Evolutionary conservation across 345 rosid species (phyloP).

Genomic region (Carallia pectinifolia): DNA sequence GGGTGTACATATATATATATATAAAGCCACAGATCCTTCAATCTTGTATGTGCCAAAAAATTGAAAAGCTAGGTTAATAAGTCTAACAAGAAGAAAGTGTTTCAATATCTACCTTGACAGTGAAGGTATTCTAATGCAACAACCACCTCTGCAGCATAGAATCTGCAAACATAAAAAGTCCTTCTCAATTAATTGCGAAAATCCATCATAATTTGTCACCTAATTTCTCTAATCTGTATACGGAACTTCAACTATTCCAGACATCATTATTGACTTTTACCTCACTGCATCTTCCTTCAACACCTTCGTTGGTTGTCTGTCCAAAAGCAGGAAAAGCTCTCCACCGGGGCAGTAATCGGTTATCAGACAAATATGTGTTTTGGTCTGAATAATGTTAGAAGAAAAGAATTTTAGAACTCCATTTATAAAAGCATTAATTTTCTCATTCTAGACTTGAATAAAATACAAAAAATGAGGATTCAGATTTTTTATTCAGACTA

Average conservation of each 20-base stretch:
- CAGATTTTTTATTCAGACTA: background rate
- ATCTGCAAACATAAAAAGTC: slow-evolving; percentile 41
- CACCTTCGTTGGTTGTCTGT: slow-evolving; percentile 76
- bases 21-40: too few species aligned
- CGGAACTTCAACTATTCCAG: background rate
- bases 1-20: too few species aligned
- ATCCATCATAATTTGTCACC: too few species aligned
- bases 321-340: slow-evolving; percentile 87
- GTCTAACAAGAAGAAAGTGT: background rate
- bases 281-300: slow-evolving; percentile 91
- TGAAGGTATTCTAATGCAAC: slow-evolving; percentile 96
- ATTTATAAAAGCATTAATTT: background rate
- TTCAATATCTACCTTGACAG: slow-evolving; percentile 65
- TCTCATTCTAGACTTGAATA: background rate
- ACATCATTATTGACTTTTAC: slow-evolving; percentile 29
- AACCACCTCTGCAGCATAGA: slow-evolving; percentile 84
- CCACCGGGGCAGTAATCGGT: slow-evolving; percentile 96
- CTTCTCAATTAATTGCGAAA: slow-evolving; percentile 7
- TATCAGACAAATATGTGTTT: slow-evolving; percentile 89
- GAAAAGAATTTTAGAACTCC: slow-evolving; percentile 14
- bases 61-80: background rate
- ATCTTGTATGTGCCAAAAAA: background rate
- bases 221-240: background rate
- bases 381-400: slow-evolving; percentile 58
- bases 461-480: slow-evolving; percentile 3